Evolutionary conservation across 257 asterid genomes (phyloP), one percentile per base, ranked within the genome.

Genomic region (Thymus mandschuricus): DNA sequence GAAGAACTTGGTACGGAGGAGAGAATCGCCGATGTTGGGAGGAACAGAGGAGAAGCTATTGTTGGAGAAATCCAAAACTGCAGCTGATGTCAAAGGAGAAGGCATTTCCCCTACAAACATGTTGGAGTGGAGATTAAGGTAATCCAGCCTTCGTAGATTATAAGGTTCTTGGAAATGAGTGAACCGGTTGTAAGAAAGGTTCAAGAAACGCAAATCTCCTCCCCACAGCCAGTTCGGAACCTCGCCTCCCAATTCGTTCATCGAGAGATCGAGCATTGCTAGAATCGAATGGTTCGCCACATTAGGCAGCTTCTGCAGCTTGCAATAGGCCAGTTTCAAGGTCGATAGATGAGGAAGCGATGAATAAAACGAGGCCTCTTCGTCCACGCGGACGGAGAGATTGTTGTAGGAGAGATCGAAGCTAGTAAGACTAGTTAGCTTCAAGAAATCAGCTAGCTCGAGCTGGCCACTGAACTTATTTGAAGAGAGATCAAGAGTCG

Each of bases 221-320:
- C 69, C 82, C 95, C 89, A 88, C 6, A 86, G 1, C 86, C 86
- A 88, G 46, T 74, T 86, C 8, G 91, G 91, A 46, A 86, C 82
- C 66, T 81, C 87, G 13, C 95, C 91, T 1, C 35, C 29, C 40
- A 88, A 55, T 35, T 65, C 77, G 71, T 86, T 88, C 40, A 65
- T 64, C 3, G 95, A 84, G 52, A 88, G 88, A 71, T 85, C 91
- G 2, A 88, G 68, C 83, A 75, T 66, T 54, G 8, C 60, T 45
- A 87, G 49, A 7, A 78, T 62, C 48, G 88, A 41, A 5, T 78
- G 82, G 43, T 84, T 81, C 60, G 50, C 78, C 55, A 86, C 55
- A 67, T 51, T 65, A 28, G 86, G 92, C 33, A 85, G n/a, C 27
- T 66, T 81, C 50, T 74, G 72, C 75, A 89, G 56, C 21, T 80